Percentiles rank a stretch among this genome's conserved stretches.
These are phyloP conservation scores for Cenococcum geophilum DNA, from an alignment of 495 filamentous ascomycete genomes.

Conservation along the genomic window DNA sequence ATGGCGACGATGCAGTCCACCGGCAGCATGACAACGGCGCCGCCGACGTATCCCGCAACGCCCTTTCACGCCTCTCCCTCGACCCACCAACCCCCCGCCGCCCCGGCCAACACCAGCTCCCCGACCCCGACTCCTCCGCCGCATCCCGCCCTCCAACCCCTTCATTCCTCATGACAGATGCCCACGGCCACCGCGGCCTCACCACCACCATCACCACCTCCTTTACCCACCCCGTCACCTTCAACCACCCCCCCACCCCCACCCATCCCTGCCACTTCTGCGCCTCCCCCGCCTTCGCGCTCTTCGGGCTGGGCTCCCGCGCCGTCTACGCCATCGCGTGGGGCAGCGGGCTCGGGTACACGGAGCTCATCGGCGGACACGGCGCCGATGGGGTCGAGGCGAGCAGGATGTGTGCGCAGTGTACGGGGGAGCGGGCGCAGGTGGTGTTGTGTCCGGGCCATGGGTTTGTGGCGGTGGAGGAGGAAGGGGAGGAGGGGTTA, in stretches of 20 bases:
- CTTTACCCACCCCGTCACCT: conserved; percentile 20
- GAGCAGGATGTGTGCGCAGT: conserved; percentile 15
- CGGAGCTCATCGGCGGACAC: conserved; percentile 20
- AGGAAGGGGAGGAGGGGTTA: not conserved
- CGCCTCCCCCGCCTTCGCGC: conserved; percentile 14
- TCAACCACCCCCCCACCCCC: not conserved
- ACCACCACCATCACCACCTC: conserved; percentile 15
- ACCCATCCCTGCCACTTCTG: conserved; percentile 16
- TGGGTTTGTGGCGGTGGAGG: not conserved
- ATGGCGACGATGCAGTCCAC: not conserved
- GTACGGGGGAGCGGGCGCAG: conserved; percentile 8
- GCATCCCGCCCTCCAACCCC: conserved; percentile 11
- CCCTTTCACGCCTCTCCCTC: not conserved
- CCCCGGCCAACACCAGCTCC: not conserved
- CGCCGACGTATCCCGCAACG: too few relatives aligned
- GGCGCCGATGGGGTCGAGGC: not conserved
- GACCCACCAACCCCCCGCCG: conserved; percentile 6
- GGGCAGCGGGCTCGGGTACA: conserved; percentile 19
- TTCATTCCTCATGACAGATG: conserved; percentile 11
- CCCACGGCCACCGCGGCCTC: conserved; percentile 9
- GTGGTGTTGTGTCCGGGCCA: conserved; percentile 11
- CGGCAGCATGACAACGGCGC: too few relatives aligned
- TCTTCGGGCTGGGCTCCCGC: conserved; percentile 13
- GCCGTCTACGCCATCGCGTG: conserved; percentile 17
- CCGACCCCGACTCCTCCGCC: not conserved